Conservation (phyloP, 176 grass and related monocot species). For the Rhynchospora breviuscula region DNA sequence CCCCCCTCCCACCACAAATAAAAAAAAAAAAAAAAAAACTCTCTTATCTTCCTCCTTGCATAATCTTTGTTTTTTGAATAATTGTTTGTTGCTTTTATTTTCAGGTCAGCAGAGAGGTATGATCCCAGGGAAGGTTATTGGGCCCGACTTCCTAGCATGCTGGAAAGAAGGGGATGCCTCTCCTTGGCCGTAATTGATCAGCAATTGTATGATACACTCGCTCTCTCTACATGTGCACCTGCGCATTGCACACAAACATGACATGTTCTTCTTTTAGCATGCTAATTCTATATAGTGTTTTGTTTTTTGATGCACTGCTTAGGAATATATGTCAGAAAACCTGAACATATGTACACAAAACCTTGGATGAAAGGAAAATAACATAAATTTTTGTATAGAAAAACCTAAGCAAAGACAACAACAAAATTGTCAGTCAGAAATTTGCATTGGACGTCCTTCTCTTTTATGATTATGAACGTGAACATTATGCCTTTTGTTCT, state of each 20-base stretch:
- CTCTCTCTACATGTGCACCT: no score
- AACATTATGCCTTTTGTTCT: neutral
- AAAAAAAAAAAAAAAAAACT: neutral
- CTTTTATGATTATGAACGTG: neutral
- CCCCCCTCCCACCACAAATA: neutral
- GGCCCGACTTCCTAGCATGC: constrained; percentile 60
- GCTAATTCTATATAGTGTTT: neutral
- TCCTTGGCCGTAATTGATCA: constrained; percentile 42
- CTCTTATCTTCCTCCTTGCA: neutral
- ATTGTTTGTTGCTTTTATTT: neutral
- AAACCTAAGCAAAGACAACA: no score
- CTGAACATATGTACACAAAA: neutral
- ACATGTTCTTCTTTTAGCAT: neutral
- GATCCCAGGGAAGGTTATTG: constrained; percentile 96
- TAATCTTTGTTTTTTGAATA: neutral
- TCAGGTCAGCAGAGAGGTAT: constrained; percentile 76
- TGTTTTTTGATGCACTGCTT: neutral
- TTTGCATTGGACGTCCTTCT: neutral
- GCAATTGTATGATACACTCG: constrained; percentile 34
- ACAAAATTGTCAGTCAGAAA: no score
- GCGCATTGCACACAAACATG: no score
- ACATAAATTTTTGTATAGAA: neutral
- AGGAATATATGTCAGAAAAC: neutral
- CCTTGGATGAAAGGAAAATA: neutral
- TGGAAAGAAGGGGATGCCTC: constrained; percentile 51